phyloP scores from a whole-genome alignment of 2,329 filamentous ascomycete genomes.

The Colletotrichum costaricense region DNA sequence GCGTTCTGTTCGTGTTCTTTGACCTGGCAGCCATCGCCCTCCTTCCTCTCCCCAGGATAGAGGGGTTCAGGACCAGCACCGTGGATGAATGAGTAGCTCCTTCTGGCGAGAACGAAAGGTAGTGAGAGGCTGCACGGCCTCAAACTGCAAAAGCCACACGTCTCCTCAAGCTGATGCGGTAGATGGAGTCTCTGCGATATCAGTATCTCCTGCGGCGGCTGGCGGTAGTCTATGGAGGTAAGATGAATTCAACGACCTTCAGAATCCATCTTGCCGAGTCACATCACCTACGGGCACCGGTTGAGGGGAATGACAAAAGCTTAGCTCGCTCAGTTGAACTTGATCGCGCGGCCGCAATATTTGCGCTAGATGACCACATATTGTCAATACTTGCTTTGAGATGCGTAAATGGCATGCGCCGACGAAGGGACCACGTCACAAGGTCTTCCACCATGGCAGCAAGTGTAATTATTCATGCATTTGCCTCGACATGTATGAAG shows the following conservation, averaged over 20 bases:
- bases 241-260: no score
- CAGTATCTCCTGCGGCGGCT: neutral
- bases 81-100: slow-evolving; percentile 39
- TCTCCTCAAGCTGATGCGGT: neutral
- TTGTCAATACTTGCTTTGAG: slow-evolving; percentile 29
- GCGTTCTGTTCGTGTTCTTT: slow-evolving; percentile 40
- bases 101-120: slow-evolving; percentile 39
- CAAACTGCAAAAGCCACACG: slow-evolving; percentile 8
- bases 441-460: slow-evolving; percentile 16
- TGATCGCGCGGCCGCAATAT: slow-evolving; percentile 35
- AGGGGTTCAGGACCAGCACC: slow-evolving; percentile 35
- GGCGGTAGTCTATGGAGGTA: no score
- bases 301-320: slow-evolving; percentile 29
- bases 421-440: slow-evolving; percentile 10
- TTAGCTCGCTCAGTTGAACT: slow-evolving; percentile 38
- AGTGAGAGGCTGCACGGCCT: slow-evolving; percentile 31
- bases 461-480: slow-evolving; percentile 23
- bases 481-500: slow-evolving; percentile 34
- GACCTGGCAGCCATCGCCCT: slow-evolving; percentile 39
- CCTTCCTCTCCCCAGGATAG: slow-evolving; percentile 29
- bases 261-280: no score
- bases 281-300: no score
- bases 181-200: neutral
- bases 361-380: slow-evolving; percentile 38
- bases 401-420: neutral